phyloP scores from a whole-genome alignment of 306 rosid genomes.

The Mimosa pudica region DNA sequence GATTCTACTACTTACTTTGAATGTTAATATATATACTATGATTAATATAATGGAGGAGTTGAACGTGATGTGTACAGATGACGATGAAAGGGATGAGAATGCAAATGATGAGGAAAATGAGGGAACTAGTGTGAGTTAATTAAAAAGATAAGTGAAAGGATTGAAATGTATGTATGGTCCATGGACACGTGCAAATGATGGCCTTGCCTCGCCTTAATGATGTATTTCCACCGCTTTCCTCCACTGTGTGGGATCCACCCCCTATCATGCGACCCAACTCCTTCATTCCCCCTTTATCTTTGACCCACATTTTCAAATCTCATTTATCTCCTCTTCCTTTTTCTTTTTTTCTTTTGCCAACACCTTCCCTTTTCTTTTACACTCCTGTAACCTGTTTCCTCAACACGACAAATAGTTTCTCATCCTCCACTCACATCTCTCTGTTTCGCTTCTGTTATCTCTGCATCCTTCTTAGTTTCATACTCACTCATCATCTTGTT shows the following conservation, averaged over 20 bases:
- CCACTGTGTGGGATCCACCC: constrained; percentile 86
- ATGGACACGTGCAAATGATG: constrained; percentile 90
- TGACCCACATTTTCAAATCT: constrained; percentile 51
- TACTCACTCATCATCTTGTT: neutral
- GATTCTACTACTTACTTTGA: too few relatives aligned
- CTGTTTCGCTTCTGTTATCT: constrained; percentile 13
- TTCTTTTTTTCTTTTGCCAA: too few relatives aligned
- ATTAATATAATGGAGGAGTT: too few relatives aligned
- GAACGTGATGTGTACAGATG: too few relatives aligned
- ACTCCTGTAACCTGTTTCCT: neutral
- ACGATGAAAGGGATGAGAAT: neutral
- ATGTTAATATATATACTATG: too few relatives aligned
- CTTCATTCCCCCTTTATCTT: constrained; percentile 46
- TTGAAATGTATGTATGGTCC: constrained; percentile 50
- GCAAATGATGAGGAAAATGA: neutral
- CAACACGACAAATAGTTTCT: constrained; percentile 11
- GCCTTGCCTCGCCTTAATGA: constrained; percentile 66
- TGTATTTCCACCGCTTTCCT: constrained; percentile 84
- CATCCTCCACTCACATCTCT: constrained; percentile 3
- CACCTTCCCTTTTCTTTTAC: neutral
- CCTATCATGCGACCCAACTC: constrained; percentile 57
- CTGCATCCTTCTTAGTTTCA: constrained; percentile 1
- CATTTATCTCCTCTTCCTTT: neutral
- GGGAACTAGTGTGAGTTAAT: neutral
- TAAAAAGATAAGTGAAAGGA: neutral